A percentile compares a stretch with the other conserved stretches of the same genome.
These are phyloP conservation scores for Recurvomyces mirabilis DNA, from an alignment of 495 filamentous ascomycete species.

Conservation along the genomic window DNA sequence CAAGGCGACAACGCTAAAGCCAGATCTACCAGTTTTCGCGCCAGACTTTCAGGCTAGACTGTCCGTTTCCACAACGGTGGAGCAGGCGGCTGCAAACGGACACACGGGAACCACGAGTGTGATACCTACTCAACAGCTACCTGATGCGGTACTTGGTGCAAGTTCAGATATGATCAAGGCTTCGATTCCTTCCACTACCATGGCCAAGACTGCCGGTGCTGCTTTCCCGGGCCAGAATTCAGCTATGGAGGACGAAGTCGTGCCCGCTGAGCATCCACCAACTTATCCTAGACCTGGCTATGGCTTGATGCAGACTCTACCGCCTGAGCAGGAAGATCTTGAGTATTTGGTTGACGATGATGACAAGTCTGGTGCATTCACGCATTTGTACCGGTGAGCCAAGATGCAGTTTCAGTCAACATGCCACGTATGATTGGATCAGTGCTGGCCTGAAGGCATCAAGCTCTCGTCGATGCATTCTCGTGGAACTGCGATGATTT, in stretches of 20 bases:
- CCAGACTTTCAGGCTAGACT: slow-evolving; percentile 23
- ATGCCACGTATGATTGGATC: too few relatives aligned
- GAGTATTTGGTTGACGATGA: slow-evolving; percentile 30
- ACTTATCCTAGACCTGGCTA: slow-evolving; percentile 31
- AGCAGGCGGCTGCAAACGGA: slow-evolving; percentile 9
- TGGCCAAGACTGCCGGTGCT: neutral
- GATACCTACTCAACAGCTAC: slow-evolving; percentile 4
- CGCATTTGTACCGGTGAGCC: slow-evolving; percentile 26
- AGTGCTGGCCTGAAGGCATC: too few relatives aligned
- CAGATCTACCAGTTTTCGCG: slow-evolving; percentile 34
- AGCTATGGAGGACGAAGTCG: too few relatives aligned
- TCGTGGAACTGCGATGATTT: too few relatives aligned
- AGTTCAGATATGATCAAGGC: too few relatives aligned
- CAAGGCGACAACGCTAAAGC: slow-evolving; percentile 32
- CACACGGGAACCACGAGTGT: slow-evolving; percentile 1
- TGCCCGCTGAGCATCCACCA: slow-evolving; percentile 28
- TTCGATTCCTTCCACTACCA: neutral
- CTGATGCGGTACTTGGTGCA: too few relatives aligned
- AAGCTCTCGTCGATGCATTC: too few relatives aligned
- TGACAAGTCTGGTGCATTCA: slow-evolving; percentile 32
- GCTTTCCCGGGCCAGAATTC: too few relatives aligned
- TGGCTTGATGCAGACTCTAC: slow-evolving; percentile 28
- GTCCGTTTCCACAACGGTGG: neutral
- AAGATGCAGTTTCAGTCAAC: too few relatives aligned
- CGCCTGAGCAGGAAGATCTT: slow-evolving; percentile 30